Percentiles rank a stretch among this genome's conserved stretches.
Conservation (phyloP, 495 filamentous ascomycete genomes). For the Choiromyces venosus region DNA sequence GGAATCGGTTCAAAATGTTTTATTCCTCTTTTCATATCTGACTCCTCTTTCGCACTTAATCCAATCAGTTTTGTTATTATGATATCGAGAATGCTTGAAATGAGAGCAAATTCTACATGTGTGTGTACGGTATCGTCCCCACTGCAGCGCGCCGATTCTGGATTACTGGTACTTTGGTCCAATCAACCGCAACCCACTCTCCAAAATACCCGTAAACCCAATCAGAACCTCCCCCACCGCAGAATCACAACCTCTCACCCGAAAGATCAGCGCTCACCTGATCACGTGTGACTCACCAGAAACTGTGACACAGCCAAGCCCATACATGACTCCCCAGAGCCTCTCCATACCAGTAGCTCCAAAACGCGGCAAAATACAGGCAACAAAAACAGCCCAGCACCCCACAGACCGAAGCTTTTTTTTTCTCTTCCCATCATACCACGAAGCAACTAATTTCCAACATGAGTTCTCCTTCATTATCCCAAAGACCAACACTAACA, state of each 20-base stretch:
- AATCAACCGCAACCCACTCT: neutral
- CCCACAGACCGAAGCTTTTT: neutral
- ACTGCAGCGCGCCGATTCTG: neutral
- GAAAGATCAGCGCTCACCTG: neutral
- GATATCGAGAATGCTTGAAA: neutral
- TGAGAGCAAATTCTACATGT: neutral
- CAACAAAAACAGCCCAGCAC: neutral
- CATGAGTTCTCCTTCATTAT: neutral
- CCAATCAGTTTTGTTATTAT: neutral
- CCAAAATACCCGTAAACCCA: too few relatives aligned
- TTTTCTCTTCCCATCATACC: too few relatives aligned
- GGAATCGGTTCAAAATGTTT: neutral
- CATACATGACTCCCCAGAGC: neutral
- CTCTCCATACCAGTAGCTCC: neutral
- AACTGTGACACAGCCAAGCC: neutral
- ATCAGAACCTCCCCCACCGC: neutral
- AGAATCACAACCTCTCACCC: neutral
- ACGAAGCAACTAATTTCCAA: neutral
- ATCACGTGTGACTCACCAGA: slow-evolving; percentile 5
- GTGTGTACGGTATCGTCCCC: neutral
- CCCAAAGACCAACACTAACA: slow-evolving; percentile 7
- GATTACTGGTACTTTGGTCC: neutral
- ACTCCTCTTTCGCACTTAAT: neutral
- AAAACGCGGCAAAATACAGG: neutral
- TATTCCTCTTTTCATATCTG: neutral